These are phyloP conservation scores for Malus orientalis DNA, from an alignment of 306 rosid genomes.

Conservation along the genomic window DNA sequence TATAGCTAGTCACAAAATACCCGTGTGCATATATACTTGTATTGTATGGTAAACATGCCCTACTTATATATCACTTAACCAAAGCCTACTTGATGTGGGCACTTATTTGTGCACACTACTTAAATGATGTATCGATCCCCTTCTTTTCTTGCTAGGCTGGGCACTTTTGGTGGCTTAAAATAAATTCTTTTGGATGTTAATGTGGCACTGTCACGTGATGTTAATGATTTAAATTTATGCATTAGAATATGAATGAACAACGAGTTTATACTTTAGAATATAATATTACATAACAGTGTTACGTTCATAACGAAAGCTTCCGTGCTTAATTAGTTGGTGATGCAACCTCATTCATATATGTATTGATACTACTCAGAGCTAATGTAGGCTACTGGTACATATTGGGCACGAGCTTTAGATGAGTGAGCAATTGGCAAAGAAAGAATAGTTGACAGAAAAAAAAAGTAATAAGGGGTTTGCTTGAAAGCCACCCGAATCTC, in stretches of 20 bases:
- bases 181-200: background rate
- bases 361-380: background rate
- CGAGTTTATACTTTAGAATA: background rate
- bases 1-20: conserved; percentile 16
- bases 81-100: conserved; percentile 13
- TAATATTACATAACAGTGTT: background rate
- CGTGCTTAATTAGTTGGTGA: background rate
- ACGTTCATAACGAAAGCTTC: background rate
- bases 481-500: conserved; percentile 37
- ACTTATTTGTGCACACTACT: conserved; percentile 17
- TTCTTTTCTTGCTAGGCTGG: conserved; percentile 36
- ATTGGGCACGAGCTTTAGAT: conserved; percentile 11
- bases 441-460: background rate
- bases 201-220: background rate
- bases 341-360: background rate
- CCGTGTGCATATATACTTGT: conserved; percentile 27
- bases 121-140: conserved; percentile 15
- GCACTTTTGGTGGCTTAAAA: background rate
- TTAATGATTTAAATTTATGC: no score
- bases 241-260: no score
- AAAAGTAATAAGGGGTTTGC: conserved; percentile 17
- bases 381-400: background rate
- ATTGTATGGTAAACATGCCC: conserved; percentile 36
- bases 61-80: conserved; percentile 25
- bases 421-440: background rate